Base-by-base conservation (phyloP, 768 basidiomycete species). In the Pisolithus microcarpus region DNA sequence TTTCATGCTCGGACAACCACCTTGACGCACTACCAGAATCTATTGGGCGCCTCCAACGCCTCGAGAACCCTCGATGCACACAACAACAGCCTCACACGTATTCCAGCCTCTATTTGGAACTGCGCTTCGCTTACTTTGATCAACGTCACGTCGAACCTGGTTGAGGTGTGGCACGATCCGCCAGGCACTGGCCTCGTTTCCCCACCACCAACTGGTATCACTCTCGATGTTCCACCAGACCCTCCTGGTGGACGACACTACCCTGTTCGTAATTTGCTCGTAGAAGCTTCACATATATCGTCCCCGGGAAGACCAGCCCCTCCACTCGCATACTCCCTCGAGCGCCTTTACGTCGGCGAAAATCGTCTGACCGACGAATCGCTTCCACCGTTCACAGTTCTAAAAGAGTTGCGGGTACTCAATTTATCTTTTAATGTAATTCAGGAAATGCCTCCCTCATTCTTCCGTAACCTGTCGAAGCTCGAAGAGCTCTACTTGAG, bases 401-500 rank as follows among this genome's bases (percentile, higher is more conserved):
- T 97, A 59, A 79, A 80, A 52, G 82, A 87, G 56, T 78, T 99
- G 10, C 75, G 73, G 2, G 82, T 91, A 2, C 78, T 99, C 52
- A 98, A 98, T 58, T 73, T 98, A 18, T 91, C 89, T 24, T 98
- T 96, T 73, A 99, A 99, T 67, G 83, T 91, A 49, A 86, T 99
- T 40, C 85, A 86, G 66, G 90, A 94, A 60, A 76, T 97, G 40
- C 93, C 95, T 0, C 68, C 79, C 0, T 71, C 75, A 28, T 93
- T 91, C 59, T 81, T 97, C 60, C 73, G 77, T 55, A 82, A 83
- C 53, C 75, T 91, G 57, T 70, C 72, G 18, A 69, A 76, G 38
- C 74, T 99, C 9, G 81, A 91, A 66, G 87, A 94, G 68, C 71
- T 99, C 31, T 98, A 96, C 64, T 75, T 98, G 3, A 91, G 90